phyloP scores from a whole-genome alignment of 345 rosid species.

The Sonneratia alba region DNA sequence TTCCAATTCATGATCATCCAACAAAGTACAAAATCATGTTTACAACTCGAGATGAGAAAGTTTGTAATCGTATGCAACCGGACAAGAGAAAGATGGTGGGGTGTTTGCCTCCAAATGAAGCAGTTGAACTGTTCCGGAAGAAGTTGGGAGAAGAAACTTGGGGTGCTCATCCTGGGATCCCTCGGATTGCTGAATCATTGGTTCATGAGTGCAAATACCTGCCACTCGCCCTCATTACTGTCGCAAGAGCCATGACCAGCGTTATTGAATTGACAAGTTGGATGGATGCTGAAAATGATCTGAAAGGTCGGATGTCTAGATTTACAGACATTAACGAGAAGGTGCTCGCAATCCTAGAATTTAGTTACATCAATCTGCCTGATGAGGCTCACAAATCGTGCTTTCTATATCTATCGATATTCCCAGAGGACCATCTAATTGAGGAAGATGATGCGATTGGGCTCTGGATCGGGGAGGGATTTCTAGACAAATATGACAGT shows the following conservation, averaged over 20 bases:
- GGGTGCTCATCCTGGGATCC: conserved; percentile 6
- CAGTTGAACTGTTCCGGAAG: conserved; percentile 7
- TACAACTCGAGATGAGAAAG: conserved; percentile 10
- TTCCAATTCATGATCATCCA: background rate
- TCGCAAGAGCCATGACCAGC: conserved; percentile 15
- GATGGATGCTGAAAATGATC: background rate
- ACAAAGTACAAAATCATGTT: conserved; percentile 9
- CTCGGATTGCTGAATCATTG: background rate
- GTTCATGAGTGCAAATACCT: conserved; percentile 8
- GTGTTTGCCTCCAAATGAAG: conserved; percentile 4
- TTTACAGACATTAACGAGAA: conserved; percentile 6
- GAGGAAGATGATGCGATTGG: background rate
- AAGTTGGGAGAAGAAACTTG: conserved; percentile 4
- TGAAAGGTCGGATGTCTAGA: background rate
- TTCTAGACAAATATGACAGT: conserved; percentile 1
- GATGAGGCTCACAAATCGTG: conserved; percentile 1
- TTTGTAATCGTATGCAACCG: conserved; percentile 7
- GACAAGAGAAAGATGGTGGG: conserved; percentile 1
- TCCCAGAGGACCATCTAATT: conserved; percentile 11
- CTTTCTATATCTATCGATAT: conserved; percentile 17
- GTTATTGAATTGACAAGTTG: conserved; percentile 2
- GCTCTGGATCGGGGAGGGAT: conserved; percentile 21
- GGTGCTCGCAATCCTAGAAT: conserved; percentile 11
- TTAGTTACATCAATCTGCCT: conserved; percentile 14
- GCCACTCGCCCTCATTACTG: conserved; percentile 18